phyloP scores from a whole-genome alignment of 306 rosid genomes.

The Elaeagnus macrophylla region DNA sequence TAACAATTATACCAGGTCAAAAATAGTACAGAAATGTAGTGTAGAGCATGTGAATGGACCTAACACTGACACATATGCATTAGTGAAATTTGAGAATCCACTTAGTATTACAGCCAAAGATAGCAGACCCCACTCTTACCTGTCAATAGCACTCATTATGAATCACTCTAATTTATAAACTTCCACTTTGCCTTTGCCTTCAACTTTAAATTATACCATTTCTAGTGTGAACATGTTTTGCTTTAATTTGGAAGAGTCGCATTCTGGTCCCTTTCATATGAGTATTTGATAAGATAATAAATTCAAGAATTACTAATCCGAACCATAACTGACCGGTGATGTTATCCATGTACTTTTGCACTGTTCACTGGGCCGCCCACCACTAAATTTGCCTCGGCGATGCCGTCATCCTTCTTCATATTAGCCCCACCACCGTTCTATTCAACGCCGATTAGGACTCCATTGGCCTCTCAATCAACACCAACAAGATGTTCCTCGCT shows the following conservation, averaged over 20 bases:
- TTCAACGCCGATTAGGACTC: slow-evolving; percentile 99
- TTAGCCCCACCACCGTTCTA: slow-evolving; percentile 85
- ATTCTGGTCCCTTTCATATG: no score
- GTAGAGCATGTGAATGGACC: slow-evolving; percentile 9
- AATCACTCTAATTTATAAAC: neutral
- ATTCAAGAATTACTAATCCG: no score
- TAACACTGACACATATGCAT: slow-evolving; percentile 8
- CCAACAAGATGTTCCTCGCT: slow-evolving; percentile 34
- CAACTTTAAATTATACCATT: neutral
- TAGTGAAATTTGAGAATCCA: slow-evolving; percentile 35
- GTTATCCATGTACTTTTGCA: no score
- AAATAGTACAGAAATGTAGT: slow-evolving; percentile 4
- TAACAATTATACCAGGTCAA: slow-evolving; percentile 5
- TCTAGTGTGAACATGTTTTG: neutral
- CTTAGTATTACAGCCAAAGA: neutral
- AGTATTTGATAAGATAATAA: no score
- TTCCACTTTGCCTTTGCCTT: neutral
- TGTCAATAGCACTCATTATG: slow-evolving; percentile 25
- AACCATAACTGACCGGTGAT: no score
- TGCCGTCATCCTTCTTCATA: slow-evolving; percentile 93
- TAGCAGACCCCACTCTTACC: slow-evolving; percentile 40
- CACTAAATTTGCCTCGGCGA: slow-evolving; percentile 92
- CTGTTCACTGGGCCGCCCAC: slow-evolving; percentile 91
- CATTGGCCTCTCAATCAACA: slow-evolving; percentile 53
- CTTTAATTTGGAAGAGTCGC: no score